These are phyloP conservation scores for Macadamia tetraphylla DNA, from an alignment of 164 flowering plant species.

Conservation along the genomic window DNA sequence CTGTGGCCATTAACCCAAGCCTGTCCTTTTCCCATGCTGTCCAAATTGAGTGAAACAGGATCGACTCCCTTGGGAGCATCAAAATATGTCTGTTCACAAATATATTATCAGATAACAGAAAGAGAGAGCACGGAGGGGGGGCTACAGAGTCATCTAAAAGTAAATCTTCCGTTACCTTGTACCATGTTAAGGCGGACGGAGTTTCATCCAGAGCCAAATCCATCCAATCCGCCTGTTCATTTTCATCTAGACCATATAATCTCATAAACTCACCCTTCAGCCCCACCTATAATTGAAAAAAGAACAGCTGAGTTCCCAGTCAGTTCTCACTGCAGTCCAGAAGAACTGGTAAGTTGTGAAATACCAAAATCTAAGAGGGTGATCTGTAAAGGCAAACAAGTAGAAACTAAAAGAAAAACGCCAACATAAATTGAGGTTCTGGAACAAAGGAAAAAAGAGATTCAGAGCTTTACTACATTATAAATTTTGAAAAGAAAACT, in stretches of 20 bases:
- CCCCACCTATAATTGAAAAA: slow-evolving; percentile 52
- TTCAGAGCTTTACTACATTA: too few relatives aligned
- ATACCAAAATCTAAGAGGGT: too few relatives aligned
- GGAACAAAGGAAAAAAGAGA: too few relatives aligned
- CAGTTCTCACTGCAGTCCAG: not conserved
- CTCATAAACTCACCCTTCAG: slow-evolving; percentile 68
- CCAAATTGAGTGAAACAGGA: slow-evolving; percentile 71
- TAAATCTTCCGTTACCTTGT: slow-evolving; percentile 47
- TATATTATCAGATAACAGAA: not conserved
- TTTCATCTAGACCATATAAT: slow-evolving; percentile 40
- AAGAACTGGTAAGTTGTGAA: not conserved
- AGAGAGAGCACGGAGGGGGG: slow-evolving; percentile 1
- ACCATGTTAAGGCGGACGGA: slow-evolving; percentile 66
- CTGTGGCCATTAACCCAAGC: slow-evolving; percentile 94
- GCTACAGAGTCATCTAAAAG: not conserved
- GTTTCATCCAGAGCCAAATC: slow-evolving; percentile 34
- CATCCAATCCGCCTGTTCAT: slow-evolving; percentile 51
- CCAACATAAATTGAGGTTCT: too few relatives aligned
- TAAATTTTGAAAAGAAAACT: too few relatives aligned
- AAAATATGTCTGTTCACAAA: slow-evolving; percentile 53
- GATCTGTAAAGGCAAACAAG: too few relatives aligned
- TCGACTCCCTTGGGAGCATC: slow-evolving; percentile 54
- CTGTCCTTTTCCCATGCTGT: slow-evolving; percentile 97
- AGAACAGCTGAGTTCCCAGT: slow-evolving; percentile 6
- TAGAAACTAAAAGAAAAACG: too few relatives aligned